phyloP scores from a whole-genome alignment of 805 yeast genomes.

The Yarrowia sp. region DNA sequence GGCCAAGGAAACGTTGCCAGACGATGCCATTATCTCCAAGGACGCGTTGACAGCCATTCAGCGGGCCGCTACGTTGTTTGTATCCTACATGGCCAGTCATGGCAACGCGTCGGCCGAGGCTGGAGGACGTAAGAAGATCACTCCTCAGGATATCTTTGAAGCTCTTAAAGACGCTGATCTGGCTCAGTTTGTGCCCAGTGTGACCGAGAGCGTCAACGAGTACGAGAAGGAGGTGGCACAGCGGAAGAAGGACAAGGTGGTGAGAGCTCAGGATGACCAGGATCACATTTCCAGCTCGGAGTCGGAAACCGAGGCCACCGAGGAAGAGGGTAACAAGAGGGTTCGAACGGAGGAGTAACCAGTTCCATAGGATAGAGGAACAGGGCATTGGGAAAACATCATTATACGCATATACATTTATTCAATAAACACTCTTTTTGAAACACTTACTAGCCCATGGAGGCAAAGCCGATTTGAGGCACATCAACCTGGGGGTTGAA shows the following conservation, averaged over 20 bases:
- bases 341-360: slow-evolving; percentile 8
- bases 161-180: slow-evolving; percentile 33
- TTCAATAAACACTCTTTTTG: not conserved
- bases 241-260: slow-evolving; percentile 26
- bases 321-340: slow-evolving; percentile 7
- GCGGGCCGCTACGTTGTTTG: slow-evolving; percentile 33
- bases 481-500: not conserved
- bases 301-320: slow-evolving; percentile 17
- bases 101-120: slow-evolving; percentile 33
- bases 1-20: slow-evolving; percentile 32
- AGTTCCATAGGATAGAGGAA: no score
- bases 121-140: slow-evolving; percentile 33
- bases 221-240: slow-evolving; percentile 25
- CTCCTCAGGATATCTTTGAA: slow-evolving; percentile 16
- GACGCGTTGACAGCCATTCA: slow-evolving; percentile 37
- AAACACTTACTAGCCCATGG: no score
- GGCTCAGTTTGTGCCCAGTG: slow-evolving; percentile 28
- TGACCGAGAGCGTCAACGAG: slow-evolving; percentile 30
- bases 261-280: slow-evolving; percentile 5
- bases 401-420: not conserved
- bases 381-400: no score
- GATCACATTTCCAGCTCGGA: slow-evolving; percentile 27
- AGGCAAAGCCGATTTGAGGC: not conserved
- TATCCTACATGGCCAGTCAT: slow-evolving; percentile 23
- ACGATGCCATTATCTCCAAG: slow-evolving; percentile 31